Conservation (phyloP, 331 rosid genomes). For the Prunus yedoensis region DNA sequence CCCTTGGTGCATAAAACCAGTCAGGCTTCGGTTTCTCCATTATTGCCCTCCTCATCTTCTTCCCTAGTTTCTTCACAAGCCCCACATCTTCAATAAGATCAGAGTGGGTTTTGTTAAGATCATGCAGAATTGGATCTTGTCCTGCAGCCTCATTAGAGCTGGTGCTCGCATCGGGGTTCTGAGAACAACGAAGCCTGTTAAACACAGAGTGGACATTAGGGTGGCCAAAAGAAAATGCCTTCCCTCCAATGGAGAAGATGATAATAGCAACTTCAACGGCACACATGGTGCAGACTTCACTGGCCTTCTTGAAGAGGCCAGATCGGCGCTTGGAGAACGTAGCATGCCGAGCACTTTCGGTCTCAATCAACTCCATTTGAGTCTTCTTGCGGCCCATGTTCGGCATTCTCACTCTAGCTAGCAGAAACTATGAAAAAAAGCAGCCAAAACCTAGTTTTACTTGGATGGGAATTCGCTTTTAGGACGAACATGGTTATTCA, state of each 20-base stretch:
- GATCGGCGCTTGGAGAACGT: background rate
- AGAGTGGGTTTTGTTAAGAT: conserved; percentile 3
- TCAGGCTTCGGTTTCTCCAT: background rate
- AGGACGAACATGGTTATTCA: background rate
- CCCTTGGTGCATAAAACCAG: too few species aligned
- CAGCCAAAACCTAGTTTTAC: background rate
- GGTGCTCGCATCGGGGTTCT: background rate
- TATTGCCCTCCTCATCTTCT: background rate
- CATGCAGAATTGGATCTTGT: background rate
- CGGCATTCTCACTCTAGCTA: background rate
- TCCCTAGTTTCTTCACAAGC: conserved; percentile 2
- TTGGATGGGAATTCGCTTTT: background rate
- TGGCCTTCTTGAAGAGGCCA: conserved; percentile 15
- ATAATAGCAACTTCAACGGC: background rate
- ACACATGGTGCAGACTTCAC: conserved; percentile 5
- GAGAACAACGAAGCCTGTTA: background rate
- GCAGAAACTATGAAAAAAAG: background rate
- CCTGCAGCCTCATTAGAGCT: background rate
- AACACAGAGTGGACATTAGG: background rate
- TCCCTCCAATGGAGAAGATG: conserved; percentile 11
- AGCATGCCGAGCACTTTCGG: background rate
- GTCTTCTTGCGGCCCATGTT: background rate
- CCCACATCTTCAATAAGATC: background rate
- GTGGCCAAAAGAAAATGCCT: background rate
- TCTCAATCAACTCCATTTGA: background rate